A percentile compares a stretch with the other conserved stretches of the same genome.
Evolutionary conservation across 305 asterid genomes (phyloP).

Genomic region (Plantago rigida): DNA sequence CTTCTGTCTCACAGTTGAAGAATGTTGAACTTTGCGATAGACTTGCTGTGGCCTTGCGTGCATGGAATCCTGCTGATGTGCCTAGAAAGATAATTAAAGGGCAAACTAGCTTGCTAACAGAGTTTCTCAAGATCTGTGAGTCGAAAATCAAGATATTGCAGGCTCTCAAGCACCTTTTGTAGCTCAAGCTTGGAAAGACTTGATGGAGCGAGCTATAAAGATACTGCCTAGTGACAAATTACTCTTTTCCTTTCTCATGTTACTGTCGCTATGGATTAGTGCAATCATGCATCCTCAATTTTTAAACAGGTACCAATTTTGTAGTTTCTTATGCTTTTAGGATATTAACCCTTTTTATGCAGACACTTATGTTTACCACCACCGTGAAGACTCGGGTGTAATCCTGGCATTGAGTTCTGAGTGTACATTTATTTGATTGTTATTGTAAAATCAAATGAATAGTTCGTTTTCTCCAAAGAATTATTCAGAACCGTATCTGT

Average conservation of each 20-base stretch:
- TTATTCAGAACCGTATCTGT: neutral
- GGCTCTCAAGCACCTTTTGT: constrained; percentile 43
- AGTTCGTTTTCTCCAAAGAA: neutral
- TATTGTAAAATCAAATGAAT: constrained; percentile 25
- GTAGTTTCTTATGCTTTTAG: constrained; percentile 26
- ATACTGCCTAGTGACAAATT: constrained; percentile 9
- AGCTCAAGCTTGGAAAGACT: constrained; percentile 22
- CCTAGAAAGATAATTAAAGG: constrained; percentile 44
- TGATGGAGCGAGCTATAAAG: constrained; percentile 19
- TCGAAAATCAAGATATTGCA: constrained; percentile 43
- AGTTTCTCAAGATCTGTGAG: constrained; percentile 61
- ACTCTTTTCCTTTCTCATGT: constrained; percentile 1
- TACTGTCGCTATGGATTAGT: constrained; percentile 12
- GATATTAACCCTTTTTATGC: constrained; percentile 19
- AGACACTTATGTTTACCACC: constrained; percentile 19
- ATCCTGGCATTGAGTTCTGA: constrained; percentile 11
- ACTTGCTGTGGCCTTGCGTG: constrained; percentile 46
- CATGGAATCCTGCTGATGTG: constrained; percentile 61
- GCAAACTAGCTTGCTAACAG: constrained; percentile 42
- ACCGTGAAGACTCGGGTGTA: constrained; percentile 19
- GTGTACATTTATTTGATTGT: constrained; percentile 28
- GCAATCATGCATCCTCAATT: constrained; percentile 19
- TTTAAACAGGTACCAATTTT: constrained; percentile 27
- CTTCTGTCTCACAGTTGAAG: constrained; percentile 34
- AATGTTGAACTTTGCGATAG: constrained; percentile 52